Percentiles rank a stretch among this genome's conserved stretches.
Conservation (phyloP, 2,329 filamentous ascomycete genomes). For the Calonectria ilicicola region DNA sequence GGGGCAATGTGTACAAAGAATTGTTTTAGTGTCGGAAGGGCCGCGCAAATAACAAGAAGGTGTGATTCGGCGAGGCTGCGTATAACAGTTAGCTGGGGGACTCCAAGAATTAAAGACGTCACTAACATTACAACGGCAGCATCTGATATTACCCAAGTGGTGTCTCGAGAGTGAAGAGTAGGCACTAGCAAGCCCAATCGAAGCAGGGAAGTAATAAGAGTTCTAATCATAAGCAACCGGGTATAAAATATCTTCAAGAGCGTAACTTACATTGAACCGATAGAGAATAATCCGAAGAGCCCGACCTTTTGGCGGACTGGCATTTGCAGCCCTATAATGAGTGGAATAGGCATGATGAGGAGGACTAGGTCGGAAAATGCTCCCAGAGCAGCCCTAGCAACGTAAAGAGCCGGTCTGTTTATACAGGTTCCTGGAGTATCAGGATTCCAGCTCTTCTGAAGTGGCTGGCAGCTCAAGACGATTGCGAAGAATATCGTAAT, state of each 20-base stretch:
- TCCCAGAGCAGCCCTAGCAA: constrained; percentile 58
- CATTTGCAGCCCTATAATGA: constrained; percentile 56
- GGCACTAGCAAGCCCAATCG: constrained; percentile 21
- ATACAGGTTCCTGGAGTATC: constrained; percentile 51
- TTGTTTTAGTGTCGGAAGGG: constrained; percentile 25
- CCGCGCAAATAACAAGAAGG: constrained; percentile 28
- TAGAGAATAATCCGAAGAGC: constrained; percentile 54
- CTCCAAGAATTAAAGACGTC: neutral
- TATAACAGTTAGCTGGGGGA: neutral
- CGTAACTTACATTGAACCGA: constrained; percentile 46
- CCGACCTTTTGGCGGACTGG: constrained; percentile 57
- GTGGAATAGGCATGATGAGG: constrained; percentile 56
- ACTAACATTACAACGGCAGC: neutral
- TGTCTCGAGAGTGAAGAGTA: constrained; percentile 11
- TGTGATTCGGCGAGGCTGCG: constrained; percentile 28
- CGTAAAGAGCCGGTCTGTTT: constrained; percentile 57
- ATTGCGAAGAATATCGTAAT: constrained; percentile 46
- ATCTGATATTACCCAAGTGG: constrained; percentile 27
- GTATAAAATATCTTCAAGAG: too few relatives aligned
- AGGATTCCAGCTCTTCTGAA: constrained; percentile 37
- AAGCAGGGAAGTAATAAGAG: constrained; percentile 29
- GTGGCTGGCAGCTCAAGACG: constrained; percentile 37
- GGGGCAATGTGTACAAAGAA: constrained; percentile 29
- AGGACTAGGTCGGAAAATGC: constrained; percentile 59
- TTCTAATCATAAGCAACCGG: neutral